These are phyloP conservation scores for Coniochaeta sp. DNA, from an alignment of 2,329 filamentous ascomycete species.

Conservation along the genomic window DNA sequence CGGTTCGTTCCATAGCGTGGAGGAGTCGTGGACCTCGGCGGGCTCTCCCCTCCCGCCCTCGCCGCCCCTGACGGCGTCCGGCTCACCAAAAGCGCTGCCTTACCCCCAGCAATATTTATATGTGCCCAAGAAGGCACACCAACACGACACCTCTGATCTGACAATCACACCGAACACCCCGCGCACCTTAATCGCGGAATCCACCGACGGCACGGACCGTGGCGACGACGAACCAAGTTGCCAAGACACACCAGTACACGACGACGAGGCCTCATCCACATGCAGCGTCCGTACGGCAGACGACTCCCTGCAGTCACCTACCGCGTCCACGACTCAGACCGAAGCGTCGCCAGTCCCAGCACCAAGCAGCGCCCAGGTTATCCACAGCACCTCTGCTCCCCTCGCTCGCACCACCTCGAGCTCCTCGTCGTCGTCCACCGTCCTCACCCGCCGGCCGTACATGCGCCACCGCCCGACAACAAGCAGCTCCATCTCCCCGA, in stretches of 20 bases:
- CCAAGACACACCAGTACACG: neutral
- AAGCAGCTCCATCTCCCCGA: constrained; percentile 34
- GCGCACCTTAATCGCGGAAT: neutral
- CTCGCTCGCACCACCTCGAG: neutral
- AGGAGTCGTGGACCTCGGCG: constrained; percentile 44
- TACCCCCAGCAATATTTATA: constrained; percentile 32
- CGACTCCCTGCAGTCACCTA: neutral
- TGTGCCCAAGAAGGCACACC: constrained; percentile 19
- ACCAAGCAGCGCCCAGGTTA: neutral
- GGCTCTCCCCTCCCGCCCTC: constrained; percentile 35
- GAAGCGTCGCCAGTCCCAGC: neutral
- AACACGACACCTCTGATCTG: constrained; percentile 13
- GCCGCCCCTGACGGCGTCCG: constrained; percentile 31
- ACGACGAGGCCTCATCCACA: neutral
- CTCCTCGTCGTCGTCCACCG: constrained; percentile 13
- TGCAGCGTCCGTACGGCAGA: neutral
- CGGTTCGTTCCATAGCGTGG: constrained; percentile 43
- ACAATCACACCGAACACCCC: neutral
- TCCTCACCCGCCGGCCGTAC: constrained; percentile 28
- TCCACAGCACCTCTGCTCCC: neutral
- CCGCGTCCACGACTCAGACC: neutral
- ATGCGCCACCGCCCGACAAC: constrained; percentile 49
- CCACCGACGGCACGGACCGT: neutral
- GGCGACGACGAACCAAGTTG: neutral
- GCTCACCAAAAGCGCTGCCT: constrained; percentile 28